These are phyloP conservation scores for Fusarium aywerte DNA, from an alignment of 2,329 filamentous ascomycete species.

Conservation along the genomic window DNA sequence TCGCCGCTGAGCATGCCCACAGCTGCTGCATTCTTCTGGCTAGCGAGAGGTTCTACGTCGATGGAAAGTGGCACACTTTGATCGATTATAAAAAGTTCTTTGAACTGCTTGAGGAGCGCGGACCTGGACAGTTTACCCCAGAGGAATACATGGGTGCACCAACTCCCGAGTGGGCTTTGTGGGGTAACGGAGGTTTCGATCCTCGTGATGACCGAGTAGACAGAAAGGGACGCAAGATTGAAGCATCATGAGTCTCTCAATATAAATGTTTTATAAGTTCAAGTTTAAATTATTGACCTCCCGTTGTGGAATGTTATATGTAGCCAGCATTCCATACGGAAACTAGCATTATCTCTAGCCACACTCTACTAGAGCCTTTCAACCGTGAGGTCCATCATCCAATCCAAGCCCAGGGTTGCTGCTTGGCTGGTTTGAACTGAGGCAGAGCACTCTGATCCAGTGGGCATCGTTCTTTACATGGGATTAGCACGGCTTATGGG, in stretches of 20 bases:
- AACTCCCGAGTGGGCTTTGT: slow-evolving; percentile 87
- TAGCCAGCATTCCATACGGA: neutral
- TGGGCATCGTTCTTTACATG: neutral
- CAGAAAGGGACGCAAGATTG: slow-evolving; percentile 79
- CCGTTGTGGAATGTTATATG: neutral
- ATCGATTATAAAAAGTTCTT: slow-evolving; percentile 95
- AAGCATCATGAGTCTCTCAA: slow-evolving; percentile 42
- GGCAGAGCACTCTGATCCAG: too few species aligned
- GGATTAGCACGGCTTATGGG: neutral
- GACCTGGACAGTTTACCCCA: slow-evolving; percentile 66
- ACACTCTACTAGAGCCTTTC: neutral
- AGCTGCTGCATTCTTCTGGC: slow-evolving; percentile 92
- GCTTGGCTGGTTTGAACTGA: neutral
- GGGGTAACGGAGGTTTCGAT: slow-evolving; percentile 95
- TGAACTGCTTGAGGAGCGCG: slow-evolving; percentile 76
- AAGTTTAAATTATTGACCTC: neutral
- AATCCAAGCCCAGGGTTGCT: neutral
- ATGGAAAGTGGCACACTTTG: slow-evolving; percentile 87
- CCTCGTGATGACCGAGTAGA: slow-evolving; percentile 88
- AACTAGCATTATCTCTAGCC: neutral
- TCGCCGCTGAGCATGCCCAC: slow-evolving; percentile 94
- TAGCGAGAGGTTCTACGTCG: slow-evolving; percentile 79
- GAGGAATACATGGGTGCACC: slow-evolving; percentile 25
- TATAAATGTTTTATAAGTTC: slow-evolving; percentile 4
- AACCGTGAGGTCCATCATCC: neutral